Evolutionary conservation across 2,329 filamentous ascomycete genomes (phyloP).

Genomic region (Verticillium zaregamsianum): DNA sequence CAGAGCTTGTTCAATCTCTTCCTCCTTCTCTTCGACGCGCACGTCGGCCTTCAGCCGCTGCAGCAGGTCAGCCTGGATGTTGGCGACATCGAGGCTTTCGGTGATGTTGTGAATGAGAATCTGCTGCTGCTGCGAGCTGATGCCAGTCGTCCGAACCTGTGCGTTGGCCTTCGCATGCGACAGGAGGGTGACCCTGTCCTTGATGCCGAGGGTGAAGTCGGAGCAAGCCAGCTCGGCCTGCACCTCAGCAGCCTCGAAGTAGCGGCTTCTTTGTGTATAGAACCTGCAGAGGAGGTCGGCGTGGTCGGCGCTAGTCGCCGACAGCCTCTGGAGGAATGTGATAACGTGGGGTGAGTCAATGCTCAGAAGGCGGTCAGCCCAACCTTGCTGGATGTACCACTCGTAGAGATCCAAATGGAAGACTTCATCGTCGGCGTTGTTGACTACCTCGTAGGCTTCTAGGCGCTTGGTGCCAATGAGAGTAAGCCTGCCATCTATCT

Average conservation of each 20-base stretch:
- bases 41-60: slow-evolving; percentile 70
- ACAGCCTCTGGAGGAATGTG: slow-evolving; percentile 77
- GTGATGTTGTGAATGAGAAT: slow-evolving; percentile 79
- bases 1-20: slow-evolving; percentile 62
- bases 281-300: slow-evolving; percentile 92
- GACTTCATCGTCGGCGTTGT: slow-evolving; percentile 82
- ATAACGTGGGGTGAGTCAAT: slow-evolving; percentile 83
- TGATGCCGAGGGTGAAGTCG: slow-evolving; percentile 73
- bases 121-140: slow-evolving; percentile 78
- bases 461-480: slow-evolving; percentile 71
- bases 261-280: slow-evolving; percentile 79
- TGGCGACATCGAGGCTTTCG: slow-evolving; percentile 85
- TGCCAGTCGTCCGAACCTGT: slow-evolving; percentile 72
- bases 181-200: slow-evolving; percentile 83
- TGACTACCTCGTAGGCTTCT: slow-evolving; percentile 89
- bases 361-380: slow-evolving; percentile 79
- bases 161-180: slow-evolving; percentile 90
- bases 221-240: slow-evolving; percentile 81
- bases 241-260: slow-evolving; percentile 82
- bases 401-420: slow-evolving; percentile 97
- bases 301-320: slow-evolving; percentile 66
- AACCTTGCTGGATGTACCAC: slow-evolving; percentile 86
- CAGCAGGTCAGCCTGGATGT: slow-evolving; percentile 89
- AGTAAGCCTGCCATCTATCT: slow-evolving; percentile 74
- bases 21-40: slow-evolving; percentile 62